Evolutionary conservation across 768 basidiomycete genomes (phyloP).

Genomic region (Lyophyllum atratum): DNA sequence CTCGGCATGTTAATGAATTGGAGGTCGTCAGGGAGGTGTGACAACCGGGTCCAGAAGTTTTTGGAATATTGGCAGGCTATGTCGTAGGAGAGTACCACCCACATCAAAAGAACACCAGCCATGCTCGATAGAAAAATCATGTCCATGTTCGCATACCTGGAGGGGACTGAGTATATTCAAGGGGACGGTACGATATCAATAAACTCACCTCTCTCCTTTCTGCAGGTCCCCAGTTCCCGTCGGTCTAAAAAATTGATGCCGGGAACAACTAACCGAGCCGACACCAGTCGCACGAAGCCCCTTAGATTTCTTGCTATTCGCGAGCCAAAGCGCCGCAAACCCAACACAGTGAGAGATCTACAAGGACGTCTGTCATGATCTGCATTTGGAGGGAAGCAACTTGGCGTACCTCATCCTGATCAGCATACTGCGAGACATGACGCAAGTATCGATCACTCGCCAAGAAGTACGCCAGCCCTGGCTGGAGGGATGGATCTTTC

Average conservation of each 20-base stretch:
- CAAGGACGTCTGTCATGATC: background rate
- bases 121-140: no score
- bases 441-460: background rate
- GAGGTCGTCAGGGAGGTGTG: background rate
- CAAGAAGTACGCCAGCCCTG: background rate
- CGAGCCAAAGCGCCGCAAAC: conserved; percentile 5
- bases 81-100: conserved; percentile 17
- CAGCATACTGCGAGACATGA: conserved; percentile 12
- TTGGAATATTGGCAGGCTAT: no score
- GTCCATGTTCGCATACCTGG: no score
- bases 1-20: background rate
- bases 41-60: no score
- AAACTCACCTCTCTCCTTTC: conserved; percentile 16
- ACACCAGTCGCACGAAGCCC: conserved; percentile 20
- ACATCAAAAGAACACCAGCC: no score
- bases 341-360: conserved; percentile 13
- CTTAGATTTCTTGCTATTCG: conserved; percentile 12
- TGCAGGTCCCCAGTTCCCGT: conserved; percentile 12
- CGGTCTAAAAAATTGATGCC: conserved; percentile 16
- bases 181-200: no score
- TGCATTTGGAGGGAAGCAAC: no score
- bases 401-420: conserved; percentile 9
- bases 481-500: background rate
- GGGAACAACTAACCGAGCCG: conserved; percentile 20
- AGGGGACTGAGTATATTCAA: no score